Base-by-base conservation (phyloP, 2,329 filamentous ascomycete species). In the Sarocladium kiliense region DNA sequence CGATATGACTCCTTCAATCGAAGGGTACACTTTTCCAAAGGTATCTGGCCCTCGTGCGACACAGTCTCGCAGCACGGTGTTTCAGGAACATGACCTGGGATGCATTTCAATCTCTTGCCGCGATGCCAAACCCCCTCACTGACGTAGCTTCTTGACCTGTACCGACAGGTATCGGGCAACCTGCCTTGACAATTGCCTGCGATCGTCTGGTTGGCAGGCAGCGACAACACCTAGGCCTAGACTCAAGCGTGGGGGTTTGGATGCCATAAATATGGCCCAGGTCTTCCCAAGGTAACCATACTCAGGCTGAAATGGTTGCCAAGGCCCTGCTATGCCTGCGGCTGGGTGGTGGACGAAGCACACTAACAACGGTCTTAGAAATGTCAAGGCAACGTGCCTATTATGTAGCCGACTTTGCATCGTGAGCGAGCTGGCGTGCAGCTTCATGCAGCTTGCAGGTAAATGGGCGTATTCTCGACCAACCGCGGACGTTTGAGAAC, bases 261-360 rank as follows among this genome's bases (percentile, higher is more conserved):
- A 6, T 21, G 39, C 12, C 18, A 44, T 44, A 23, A 14, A 9
- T 14, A 44, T 27, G 44, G 10, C 44, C 14, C 5, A 14, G 4
- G 10, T 19, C 16, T n/a, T 23, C 23, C 25, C 25, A 30, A 18
- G 19, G 39, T 44, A 23, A 44, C 39, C 26, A 21, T 7, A 49
- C 44, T 49, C 44, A 49, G 44, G 44, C 44, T 49, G 44, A 49
- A 30, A 12, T 27, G 23, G 23, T 30, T 30, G 44, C 44, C 25
- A 49, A 49, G 44, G 23, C 44, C 26, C 26, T 30, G 44, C 14
- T 12, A 49, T 12, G 21, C 21, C 44, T 26, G 14, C 10, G 11
- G 41, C 41, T 39, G 36, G 36, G 16, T 5, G 36, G 11, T 39
- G 36, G 36, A 18, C 36, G 36, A 39, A 18, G 36, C 36, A 39